Evolutionary conservation across 129 eudicot species (phyloP).

Genomic region (carrot (Daucus carota)): DH1_v3.0 NC_030383.2:52506501-52507000

Average conservation of each 20-base stretch:
- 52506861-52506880: not conserved
- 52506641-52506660: not conserved
- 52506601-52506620: conserved; percentile 1
- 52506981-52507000: too few species aligned
- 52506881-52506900: not conserved
- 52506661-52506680: not conserved
- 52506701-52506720: not conserved
- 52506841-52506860: not conserved
- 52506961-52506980: too few species aligned
- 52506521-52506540: not conserved
- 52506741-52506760: too few species aligned
- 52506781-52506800: not conserved
- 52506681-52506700: too few species aligned
- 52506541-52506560: not conserved
- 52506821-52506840: not conserved
- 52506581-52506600: not conserved
- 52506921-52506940: not conserved
- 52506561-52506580: not conserved
- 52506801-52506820: not conserved
- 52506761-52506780: not conserved
- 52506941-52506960: not conserved
- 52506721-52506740: too few species aligned
- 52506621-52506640: not conserved
- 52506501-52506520: not conserved
- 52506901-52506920: not conserved